These are phyloP conservation scores for Nectriaceae sp. DNA, from an alignment of 2,329 filamentous ascomycete genomes.

Conservation along the genomic window DNA sequence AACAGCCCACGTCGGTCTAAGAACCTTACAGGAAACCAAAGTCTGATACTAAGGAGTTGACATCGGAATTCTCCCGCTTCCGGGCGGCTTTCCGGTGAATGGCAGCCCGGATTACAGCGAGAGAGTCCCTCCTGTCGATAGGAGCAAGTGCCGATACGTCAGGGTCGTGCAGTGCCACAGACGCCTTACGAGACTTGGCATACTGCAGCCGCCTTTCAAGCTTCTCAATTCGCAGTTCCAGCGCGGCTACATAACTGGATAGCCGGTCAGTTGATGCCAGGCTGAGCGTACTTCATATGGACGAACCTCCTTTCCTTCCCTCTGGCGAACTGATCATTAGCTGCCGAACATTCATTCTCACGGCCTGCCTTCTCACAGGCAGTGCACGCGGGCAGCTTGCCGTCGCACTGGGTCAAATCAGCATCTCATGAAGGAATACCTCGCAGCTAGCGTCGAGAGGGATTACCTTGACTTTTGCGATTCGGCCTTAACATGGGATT, in stretches of 20 bases:
- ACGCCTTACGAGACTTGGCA: conserved; percentile 70
- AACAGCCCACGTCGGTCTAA: neutral
- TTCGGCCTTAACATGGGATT: conserved; percentile 57
- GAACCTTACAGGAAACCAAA: conserved; percentile 80
- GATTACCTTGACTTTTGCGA: conserved; percentile 84
- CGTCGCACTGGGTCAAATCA: conserved; percentile 71
- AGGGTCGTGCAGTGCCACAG: conserved; percentile 65
- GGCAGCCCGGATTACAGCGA: conserved; percentile 61
- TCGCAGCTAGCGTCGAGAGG: neutral
- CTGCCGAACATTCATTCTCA: conserved; percentile 84
- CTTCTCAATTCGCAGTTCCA: conserved; percentile 89
- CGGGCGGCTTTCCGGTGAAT: conserved; percentile 67
- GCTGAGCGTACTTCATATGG: neutral
- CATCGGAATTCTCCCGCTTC: conserved; percentile 76
- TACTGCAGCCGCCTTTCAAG: conserved; percentile 77
- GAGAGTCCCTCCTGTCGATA: conserved; percentile 64
- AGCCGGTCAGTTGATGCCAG: neutral
- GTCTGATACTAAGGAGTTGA: conserved; percentile 89
- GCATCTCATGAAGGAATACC: neutral
- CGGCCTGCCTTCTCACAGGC: conserved; percentile 92
- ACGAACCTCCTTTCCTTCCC: conserved; percentile 86
- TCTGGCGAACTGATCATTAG: conserved; percentile 92
- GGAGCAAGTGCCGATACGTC: conserved; percentile 40
- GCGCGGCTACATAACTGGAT: conserved; percentile 81
- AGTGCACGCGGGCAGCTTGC: conserved; percentile 91